Percentiles rank a stretch among this genome's conserved stretches.
phyloP scores from a whole-genome alignment of 352 stramenopile species.

The Pythium aphanidermatum region DNA sequence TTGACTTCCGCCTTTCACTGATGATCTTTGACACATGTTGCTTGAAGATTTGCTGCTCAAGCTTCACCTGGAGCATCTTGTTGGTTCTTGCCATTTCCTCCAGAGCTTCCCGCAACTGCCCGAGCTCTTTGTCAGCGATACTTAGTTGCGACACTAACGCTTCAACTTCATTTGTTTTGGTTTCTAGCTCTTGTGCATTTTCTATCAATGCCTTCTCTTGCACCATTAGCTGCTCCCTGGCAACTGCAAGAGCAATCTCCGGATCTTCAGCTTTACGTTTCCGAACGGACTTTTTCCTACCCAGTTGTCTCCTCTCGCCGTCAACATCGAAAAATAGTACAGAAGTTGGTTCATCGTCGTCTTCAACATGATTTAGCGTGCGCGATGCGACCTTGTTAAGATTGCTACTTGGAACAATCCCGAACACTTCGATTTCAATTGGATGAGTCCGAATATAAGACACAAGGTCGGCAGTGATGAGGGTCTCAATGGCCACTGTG shows the following conservation, averaged over 20 bases:
- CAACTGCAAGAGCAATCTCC: too few species aligned
- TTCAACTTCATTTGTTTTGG: slow-evolving; percentile 38
- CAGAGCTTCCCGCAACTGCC: slow-evolving; percentile 27
- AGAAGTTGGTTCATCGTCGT: slow-evolving; percentile 20
- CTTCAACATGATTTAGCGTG: slow-evolving; percentile 22
- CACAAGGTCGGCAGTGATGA: slow-evolving; percentile 47
- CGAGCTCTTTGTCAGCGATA: slow-evolving; percentile 24
- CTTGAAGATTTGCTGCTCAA: slow-evolving; percentile 69
- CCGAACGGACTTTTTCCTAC: slow-evolving; percentile 45
- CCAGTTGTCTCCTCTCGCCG: slow-evolving; percentile 26
- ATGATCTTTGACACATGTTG: slow-evolving; percentile 29
- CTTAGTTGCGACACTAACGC: slow-evolving; percentile 32
- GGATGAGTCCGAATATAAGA: slow-evolving; percentile 32
- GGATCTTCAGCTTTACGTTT: slow-evolving; percentile 29
- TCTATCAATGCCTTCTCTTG: slow-evolving; percentile 48
- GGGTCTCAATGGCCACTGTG: slow-evolving; percentile 40
- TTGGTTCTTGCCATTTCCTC: slow-evolving; percentile 57
- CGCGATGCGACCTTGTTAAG: slow-evolving; percentile 64
- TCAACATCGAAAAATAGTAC: slow-evolving; percentile 59
- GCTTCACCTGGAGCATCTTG: slow-evolving; percentile 46
- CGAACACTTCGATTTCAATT: slow-evolving; percentile 54
- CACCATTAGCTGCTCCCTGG: slow-evolving; percentile 42
- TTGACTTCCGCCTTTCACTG: slow-evolving; percentile 22
- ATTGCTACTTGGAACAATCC: slow-evolving; percentile 73
- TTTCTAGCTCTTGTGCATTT: slow-evolving; percentile 59